Evolutionary conservation across 1,284 basidiomycete species (phyloP).

Genomic region (Leccinum colubrinum): DNA sequence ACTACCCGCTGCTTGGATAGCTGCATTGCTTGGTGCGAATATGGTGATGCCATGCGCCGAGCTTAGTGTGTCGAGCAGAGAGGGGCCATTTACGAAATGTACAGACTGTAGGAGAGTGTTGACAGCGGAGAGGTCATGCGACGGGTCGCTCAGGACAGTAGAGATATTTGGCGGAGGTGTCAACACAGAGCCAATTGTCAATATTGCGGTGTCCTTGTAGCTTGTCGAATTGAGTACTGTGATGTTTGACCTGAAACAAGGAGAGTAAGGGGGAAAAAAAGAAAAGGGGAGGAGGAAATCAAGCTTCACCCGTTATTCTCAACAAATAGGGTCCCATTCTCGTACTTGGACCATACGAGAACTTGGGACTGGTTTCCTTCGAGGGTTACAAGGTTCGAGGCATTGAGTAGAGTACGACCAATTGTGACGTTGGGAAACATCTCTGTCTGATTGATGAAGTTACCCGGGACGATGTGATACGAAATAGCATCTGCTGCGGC

Average conservation of each 20-base stretch:
- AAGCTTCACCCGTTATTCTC: slow-evolving; percentile 52
- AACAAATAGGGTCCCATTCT: slow-evolving; percentile 45
- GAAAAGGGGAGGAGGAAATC: not conserved
- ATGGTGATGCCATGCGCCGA: slow-evolving; percentile 60
- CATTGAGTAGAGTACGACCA: slow-evolving; percentile 60
- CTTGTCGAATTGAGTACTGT: slow-evolving; percentile 45
- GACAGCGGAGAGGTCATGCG: slow-evolving; percentile 27
- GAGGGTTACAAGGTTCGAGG: slow-evolving; percentile 45
- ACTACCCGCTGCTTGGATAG: slow-evolving; percentile 39
- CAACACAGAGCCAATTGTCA: slow-evolving; percentile 52
- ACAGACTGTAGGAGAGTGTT: slow-evolving; percentile 24
- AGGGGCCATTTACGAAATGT: slow-evolving; percentile 25
- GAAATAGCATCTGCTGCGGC: slow-evolving; percentile 47
- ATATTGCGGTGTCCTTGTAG: slow-evolving; percentile 50
- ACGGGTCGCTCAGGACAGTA: slow-evolving; percentile 38
- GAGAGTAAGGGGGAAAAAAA: not conserved
- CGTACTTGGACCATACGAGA: slow-evolving; percentile 53
- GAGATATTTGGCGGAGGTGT: slow-evolving; percentile 51
- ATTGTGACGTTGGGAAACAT: slow-evolving; percentile 57
- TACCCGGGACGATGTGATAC: slow-evolving; percentile 63
- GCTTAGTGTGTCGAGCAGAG: slow-evolving; percentile 42
- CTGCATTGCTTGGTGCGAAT: slow-evolving; percentile 63
- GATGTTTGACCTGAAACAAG: slow-evolving; percentile 38
- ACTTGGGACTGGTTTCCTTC: slow-evolving; percentile 62
- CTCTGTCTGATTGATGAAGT: slow-evolving; percentile 41